Conservation (phyloP, 495 filamentous ascomycete species). For the Rostrohypoxylon terebratum region DNA sequence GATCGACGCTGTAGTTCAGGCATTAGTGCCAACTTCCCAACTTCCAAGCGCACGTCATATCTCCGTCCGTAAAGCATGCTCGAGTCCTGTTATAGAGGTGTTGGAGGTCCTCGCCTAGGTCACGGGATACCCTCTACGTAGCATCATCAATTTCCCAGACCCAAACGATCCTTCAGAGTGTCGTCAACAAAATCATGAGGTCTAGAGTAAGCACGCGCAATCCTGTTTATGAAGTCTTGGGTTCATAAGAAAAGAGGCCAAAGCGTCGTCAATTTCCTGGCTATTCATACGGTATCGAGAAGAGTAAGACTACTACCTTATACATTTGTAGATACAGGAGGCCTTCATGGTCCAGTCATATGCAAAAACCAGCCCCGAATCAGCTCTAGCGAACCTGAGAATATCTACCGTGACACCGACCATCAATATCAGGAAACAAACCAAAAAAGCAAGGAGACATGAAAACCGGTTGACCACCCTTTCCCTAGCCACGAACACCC, state of each 20-base stretch:
- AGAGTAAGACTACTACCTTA: conserved; percentile 36
- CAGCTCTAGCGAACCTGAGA: conserved; percentile 28
- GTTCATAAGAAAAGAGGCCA: conserved; percentile 13
- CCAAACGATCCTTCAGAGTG: neutral
- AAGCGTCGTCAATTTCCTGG: conserved; percentile 39
- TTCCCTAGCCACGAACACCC: conserved; percentile 36
- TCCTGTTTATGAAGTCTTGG: neutral
- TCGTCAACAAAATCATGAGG: neutral
- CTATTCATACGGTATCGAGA: conserved; percentile 36
- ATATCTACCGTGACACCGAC: conserved; percentile 36
- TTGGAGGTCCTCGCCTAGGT: conserved; percentile 2
- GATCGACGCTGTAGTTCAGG: conserved; percentile 26
- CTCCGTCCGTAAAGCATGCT: neutral
- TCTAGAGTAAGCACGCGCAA: neutral
- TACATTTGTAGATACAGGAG: conserved; percentile 42
- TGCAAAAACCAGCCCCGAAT: conserved; percentile 34
- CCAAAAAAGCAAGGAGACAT: conserved; percentile 8
- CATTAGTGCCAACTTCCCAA: conserved; percentile 15
- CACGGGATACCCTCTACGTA: neutral
- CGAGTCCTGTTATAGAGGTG: conserved; percentile 1
- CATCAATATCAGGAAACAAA: neutral
- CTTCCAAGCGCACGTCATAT: conserved; percentile 9
- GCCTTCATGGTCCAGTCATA: conserved; percentile 24
- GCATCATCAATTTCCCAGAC: neutral
- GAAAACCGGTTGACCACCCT: conserved; percentile 21